Conservation (phyloP, 495 filamentous ascomycete genomes). For the Pyrenula aspistea region DNA sequence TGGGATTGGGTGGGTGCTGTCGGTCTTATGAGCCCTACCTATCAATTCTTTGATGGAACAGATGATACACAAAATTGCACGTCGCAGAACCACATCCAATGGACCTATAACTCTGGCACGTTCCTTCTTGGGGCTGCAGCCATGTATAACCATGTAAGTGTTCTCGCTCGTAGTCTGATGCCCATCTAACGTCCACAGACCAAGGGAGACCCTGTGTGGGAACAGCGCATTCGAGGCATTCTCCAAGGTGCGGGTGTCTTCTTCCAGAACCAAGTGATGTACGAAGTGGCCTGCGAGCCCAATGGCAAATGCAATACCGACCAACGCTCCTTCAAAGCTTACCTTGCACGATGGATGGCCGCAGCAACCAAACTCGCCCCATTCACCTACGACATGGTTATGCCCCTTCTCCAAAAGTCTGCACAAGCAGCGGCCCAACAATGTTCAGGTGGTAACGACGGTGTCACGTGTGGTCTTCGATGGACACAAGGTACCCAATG, state of each 20-base stretch:
- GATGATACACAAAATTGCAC: constrained; percentile 42
- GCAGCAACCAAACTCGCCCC: constrained; percentile 58
- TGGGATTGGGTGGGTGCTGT: constrained; percentile 60
- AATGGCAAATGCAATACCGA: constrained; percentile 55
- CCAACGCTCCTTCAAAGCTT: constrained; percentile 78
- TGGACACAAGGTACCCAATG: constrained; percentile 43
- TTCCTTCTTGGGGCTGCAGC: constrained; percentile 52
- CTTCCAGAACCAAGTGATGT: constrained; percentile 48
- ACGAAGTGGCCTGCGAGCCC: constrained; percentile 52
- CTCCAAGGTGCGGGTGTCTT: constrained; percentile 42
- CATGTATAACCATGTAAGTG: constrained; percentile 60
- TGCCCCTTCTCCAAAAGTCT: constrained; percentile 52
- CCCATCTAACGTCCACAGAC: constrained; percentile 28
- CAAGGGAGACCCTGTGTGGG: constrained; percentile 44
- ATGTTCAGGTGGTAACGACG: constrained; percentile 48
- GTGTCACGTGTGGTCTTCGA: constrained; percentile 49
- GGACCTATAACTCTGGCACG: constrained; percentile 54
- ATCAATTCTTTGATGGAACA: constrained; percentile 53
- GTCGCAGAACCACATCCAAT: constrained; percentile 40
- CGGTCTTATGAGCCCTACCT: constrained; percentile 50
- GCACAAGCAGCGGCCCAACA: constrained; percentile 55
- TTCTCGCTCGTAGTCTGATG: background rate
- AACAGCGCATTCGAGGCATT: constrained; percentile 42
- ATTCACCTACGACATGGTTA: constrained; percentile 46
- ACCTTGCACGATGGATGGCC: constrained; percentile 74